phyloP scores from a whole-genome alignment of 225 moss, liverwort and hornwort genomes.

The Neckera pumila region DNA sequence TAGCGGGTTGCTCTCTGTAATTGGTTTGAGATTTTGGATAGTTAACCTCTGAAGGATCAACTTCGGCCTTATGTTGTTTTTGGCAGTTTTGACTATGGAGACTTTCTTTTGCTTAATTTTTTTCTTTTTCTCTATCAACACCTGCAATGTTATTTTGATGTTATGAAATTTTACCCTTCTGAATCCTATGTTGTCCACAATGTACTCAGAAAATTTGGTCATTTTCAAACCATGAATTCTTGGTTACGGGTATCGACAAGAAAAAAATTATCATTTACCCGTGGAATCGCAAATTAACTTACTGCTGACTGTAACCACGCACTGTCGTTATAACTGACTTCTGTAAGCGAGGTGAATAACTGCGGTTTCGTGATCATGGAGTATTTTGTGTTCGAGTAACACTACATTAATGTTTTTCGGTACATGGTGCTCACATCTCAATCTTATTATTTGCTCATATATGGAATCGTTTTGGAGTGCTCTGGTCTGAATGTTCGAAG shows the following conservation, averaged over 20 bases:
- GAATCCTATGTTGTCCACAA: background rate
- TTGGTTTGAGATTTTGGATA: background rate
- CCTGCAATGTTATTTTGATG: background rate
- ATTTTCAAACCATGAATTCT: background rate
- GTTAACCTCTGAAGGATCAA: background rate
- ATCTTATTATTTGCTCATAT: background rate
- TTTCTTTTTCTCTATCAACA: background rate
- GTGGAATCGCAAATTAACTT: background rate
- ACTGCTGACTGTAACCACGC: background rate
- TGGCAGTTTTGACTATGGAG: background rate
- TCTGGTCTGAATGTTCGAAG: background rate
- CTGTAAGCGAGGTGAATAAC: background rate
- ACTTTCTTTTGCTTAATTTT: background rate
- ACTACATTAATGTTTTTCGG: background rate
- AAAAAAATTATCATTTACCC: background rate
- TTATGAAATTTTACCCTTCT: background rate
- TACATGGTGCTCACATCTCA: background rate
- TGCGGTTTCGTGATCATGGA: background rate
- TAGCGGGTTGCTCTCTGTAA: background rate
- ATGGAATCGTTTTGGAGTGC: background rate
- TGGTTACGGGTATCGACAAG: background rate
- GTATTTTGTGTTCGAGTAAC: background rate
- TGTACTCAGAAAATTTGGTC: background rate
- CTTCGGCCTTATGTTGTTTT: background rate
- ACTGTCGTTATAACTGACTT: background rate